Evolutionary conservation across 257 asterid genomes (phyloP).

Genomic region (Ajuga chamaepitys): DNA sequence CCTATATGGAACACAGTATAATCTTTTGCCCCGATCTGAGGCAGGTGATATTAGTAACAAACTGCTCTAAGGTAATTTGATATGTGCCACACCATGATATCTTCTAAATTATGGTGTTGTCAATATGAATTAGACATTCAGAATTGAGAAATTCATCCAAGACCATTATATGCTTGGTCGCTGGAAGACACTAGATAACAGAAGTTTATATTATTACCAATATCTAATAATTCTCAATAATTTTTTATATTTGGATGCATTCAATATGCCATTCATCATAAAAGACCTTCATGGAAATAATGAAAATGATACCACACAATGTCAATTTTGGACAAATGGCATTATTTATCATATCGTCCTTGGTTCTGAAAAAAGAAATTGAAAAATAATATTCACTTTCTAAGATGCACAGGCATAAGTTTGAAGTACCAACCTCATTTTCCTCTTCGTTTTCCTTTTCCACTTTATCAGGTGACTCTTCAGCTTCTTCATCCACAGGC

Average conservation of each 20-base stretch:
- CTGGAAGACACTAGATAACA: background rate
- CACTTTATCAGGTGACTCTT: conserved; percentile 36
- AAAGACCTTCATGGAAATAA: background rate
- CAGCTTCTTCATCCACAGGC: conserved; percentile 51
- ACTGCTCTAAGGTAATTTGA: background rate
- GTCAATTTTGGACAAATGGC: background rate
- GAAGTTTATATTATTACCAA: background rate
- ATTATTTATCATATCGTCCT: background rate
- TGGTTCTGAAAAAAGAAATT: background rate
- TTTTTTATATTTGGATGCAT: background rate
- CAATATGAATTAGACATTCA: background rate
- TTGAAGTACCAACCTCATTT: conserved; percentile 54
- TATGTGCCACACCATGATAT: background rate
- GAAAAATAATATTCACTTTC: conserved; percentile 4
- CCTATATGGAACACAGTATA: background rate
- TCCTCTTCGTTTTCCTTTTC: conserved; percentile 49
- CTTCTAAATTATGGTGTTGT: background rate
- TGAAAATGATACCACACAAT: background rate
- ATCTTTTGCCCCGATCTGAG: background rate
- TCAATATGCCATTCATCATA: background rate
- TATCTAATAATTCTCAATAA: background rate
- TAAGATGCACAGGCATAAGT: conserved; percentile 1
- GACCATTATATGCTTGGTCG: background rate
- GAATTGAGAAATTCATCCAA: background rate
- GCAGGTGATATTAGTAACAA: background rate